Conservation (phyloP, 2,329 filamentous ascomycete species). For the Helotiales sp. region DNA sequence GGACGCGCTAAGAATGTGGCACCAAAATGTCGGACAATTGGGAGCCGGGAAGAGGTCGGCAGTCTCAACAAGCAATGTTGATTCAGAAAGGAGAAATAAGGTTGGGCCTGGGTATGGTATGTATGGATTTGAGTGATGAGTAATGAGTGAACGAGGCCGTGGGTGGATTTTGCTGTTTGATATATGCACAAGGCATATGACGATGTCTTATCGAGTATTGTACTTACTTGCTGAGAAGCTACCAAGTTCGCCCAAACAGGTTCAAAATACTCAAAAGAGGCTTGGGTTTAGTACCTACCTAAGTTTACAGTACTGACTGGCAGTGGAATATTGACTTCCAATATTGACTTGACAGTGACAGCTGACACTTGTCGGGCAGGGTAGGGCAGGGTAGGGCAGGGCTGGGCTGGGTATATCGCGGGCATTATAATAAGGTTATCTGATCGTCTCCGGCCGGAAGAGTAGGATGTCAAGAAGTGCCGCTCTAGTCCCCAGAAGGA, state of each 20-base stretch:
- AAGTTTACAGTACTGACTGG: no score
- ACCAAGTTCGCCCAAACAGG: not conserved
- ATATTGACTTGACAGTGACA: not conserved
- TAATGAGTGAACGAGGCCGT: no score
- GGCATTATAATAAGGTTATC: slow-evolving; percentile 1
- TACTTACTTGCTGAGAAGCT: not conserved
- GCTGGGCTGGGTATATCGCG: not conserved
- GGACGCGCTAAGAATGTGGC: not conserved
- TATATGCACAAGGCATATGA: not conserved
- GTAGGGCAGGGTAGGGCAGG: not conserved
- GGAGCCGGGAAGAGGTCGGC: not conserved
- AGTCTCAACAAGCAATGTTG: not conserved
- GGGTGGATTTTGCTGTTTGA: no score
- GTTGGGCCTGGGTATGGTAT: not conserved
- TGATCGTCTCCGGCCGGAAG: not conserved
- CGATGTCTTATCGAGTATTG: not conserved
- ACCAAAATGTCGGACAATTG: not conserved
- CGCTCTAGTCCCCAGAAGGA: not conserved
- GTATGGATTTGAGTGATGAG: not conserved
- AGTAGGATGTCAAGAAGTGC: not conserved
- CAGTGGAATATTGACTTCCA: not conserved
- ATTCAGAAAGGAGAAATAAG: not conserved
- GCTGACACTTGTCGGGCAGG: not conserved
- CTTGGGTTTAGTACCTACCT: not conserved
- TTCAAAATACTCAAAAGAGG: not conserved